Percentiles rank a stretch among this genome's conserved stretches.
phyloP scores from a whole-genome alignment of 2,329 filamentous ascomycete genomes.

The Aspergillus fumigatiaffinis region DNA sequence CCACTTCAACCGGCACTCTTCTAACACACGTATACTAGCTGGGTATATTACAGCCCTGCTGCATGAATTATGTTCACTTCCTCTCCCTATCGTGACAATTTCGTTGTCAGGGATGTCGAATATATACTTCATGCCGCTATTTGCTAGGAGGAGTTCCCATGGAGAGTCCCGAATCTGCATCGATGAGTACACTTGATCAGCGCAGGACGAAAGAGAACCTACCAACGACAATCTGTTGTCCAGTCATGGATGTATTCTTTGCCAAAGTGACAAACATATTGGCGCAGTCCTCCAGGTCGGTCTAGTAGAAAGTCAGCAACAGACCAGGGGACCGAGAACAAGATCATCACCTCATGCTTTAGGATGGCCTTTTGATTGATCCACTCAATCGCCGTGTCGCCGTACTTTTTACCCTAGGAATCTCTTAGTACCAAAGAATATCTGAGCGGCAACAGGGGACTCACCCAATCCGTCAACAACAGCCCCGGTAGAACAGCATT shows the following conservation, averaged over 20 bases:
- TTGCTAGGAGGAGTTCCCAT: not conserved
- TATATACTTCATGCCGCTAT: too few relatives aligned
- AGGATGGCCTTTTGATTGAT: not conserved
- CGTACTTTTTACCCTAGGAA: not conserved
- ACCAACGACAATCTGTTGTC: conserved; percentile 31
- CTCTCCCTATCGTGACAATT: too few relatives aligned
- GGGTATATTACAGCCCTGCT: too few relatives aligned
- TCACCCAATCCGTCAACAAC: not conserved
- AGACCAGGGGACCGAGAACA: too few relatives aligned
- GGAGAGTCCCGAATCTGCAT: not conserved
- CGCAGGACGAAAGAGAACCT: not conserved
- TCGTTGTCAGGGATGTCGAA: too few relatives aligned
- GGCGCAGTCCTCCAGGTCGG: conserved; percentile 25
- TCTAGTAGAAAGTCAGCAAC: conserved; percentile 12
- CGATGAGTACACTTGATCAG: not conserved
- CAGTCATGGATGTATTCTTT: conserved; percentile 32
- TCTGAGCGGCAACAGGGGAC: not conserved
- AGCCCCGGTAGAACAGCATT: conserved; percentile 46
- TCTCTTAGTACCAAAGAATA: not conserved
- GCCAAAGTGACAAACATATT: conserved; percentile 21
- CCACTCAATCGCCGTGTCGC: not conserved
- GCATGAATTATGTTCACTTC: too few relatives aligned
- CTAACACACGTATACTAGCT: too few relatives aligned
- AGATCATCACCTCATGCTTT: not conserved
- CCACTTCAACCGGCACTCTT: too few relatives aligned